Base-by-base conservation (phyloP, 2,329 filamentous ascomycete genomes). In the Pyrenochaeta sp. region DNA sequence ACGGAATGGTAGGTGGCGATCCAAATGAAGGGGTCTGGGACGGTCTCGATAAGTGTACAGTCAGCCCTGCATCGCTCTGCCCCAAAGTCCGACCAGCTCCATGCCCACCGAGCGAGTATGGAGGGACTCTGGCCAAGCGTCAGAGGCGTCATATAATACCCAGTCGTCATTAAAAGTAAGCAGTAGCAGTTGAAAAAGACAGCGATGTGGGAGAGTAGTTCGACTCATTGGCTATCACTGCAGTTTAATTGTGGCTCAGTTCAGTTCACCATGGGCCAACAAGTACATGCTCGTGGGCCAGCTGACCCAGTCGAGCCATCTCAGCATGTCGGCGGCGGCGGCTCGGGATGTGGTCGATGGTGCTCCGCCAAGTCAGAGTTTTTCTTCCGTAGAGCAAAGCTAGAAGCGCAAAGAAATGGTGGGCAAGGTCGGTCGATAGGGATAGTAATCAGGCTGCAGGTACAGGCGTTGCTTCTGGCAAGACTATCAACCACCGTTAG, bases 401-500 rank as follows among this genome's bases (percentile, higher is more conserved):
- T 5, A 9, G 9, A 27, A 27, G 23, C 23, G 23, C 9, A 27
- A 5, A 27, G 23, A 27, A 36, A 9, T 36, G 33, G n/a, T 15
- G 33, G 17, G 33, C 17, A 17, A 36, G 33, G n/a, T 15, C 33
- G 2, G 35, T 17, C 4, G 39, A n/a, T 10, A 41, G 39, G 21
- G 21, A 37, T 29, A 41, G 39, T 41, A 41, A 41, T 41, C 39
- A 41, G 23, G 39, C 21, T 30, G 20, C 21, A 41, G 39, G 27
- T 7, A 17, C 21, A 14, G 9, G 23, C 21, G 18, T 17, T 31
- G 23, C 40, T 29, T 18, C 23, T 7, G 23, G 23, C 21, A 20
- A 42, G 23, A 29, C 40, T 4, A 12, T 30, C 15, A 12, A 17
- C 21, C 40, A 17, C 29, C 12, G 40, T 23, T 42, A 42, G 23